Conservation (phyloP, 257 asterid species). For the Solanum boliviense region DNA sequence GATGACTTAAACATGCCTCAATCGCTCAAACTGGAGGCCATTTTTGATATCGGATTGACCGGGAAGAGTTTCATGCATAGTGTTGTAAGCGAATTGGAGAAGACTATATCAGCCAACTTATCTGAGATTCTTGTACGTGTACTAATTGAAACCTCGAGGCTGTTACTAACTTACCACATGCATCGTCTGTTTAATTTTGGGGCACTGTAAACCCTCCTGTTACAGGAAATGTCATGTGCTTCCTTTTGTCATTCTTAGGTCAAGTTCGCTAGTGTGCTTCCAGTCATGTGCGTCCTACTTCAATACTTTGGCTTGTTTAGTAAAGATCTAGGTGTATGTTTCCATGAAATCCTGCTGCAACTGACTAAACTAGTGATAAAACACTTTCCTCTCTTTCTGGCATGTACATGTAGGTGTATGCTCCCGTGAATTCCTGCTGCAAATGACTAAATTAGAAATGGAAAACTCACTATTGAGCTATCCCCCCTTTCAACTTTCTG, state of each 20-base stretch:
- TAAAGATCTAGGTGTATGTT: not conserved
- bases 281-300: not conserved
- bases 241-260: not conserved
- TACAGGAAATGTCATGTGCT: not conserved
- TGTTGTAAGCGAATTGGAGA: conserved; percentile 49
- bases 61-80: conserved; percentile 51
- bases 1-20: conserved; percentile 40
- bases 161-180: not conserved
- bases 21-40: conserved; percentile 60
- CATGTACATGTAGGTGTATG: not conserved
- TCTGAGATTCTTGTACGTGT: conserved; percentile 61
- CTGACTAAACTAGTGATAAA: not conserved
- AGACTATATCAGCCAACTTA: conserved; percentile 48
- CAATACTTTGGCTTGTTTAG: not conserved
- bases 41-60: conserved; percentile 57
- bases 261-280: not conserved
- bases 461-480: not conserved
- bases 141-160: conserved; percentile 1
- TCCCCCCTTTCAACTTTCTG: not conserved
- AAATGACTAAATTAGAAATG: not conserved
- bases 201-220: not conserved
- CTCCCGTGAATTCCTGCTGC: not conserved
- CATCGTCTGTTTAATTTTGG: not conserved
- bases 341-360: not conserved
- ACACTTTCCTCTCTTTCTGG: not conserved